Evolutionary conservation across 768 basidiomycete genomes (phyloP), one percentile per base, ranked within the genome.

Genomic region (Psilocybe cubensis): DNA sequence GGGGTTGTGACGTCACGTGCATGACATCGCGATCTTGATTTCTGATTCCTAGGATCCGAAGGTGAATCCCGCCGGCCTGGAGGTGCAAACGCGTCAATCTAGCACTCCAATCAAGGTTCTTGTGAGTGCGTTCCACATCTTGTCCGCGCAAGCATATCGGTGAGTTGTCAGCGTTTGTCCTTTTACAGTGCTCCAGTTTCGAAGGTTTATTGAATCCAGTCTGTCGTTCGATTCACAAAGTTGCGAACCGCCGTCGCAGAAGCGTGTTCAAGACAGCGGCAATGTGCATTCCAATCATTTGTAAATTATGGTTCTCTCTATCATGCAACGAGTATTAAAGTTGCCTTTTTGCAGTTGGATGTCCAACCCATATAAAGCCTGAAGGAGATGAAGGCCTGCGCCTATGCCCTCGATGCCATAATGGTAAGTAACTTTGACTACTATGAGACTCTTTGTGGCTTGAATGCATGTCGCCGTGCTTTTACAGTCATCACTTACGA

Each of bases 321-420:
- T 27, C 31, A 24, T 23, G 35, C 17, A 33, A 31, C 35, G 8
- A 11, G 5, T 24, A 35, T 21, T 55, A 17, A 18, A 43, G 35
- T 53, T 40, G 18, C 29, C 52, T 21, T 38, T 59, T 35, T 58
- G 33, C 61, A 92, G 90, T 89, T 64, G 89, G 89, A 42, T 87
- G 87, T 69, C 79, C 82, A 52, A 85, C 83, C 28, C 83, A 73
- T 60, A 65, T 88, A 59, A 84, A 82, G 59, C 78, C 85, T 9
- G 79, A 84, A 25, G 82, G 81, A 21, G 74, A 82, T 49, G 76
- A 79, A 52, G 78, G 74, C 8, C 70, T 83, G 20, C 79, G 83
- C 50, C 65, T 88, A 50, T 92, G 90, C 65, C 90, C 90, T 14
- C 79, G 82, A 50, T 92, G 90, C 63, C 78, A 89, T 67, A 91